phyloP scores from a whole-genome alignment of 805 yeast genomes.

The Clavispora phyllophila region DNA sequence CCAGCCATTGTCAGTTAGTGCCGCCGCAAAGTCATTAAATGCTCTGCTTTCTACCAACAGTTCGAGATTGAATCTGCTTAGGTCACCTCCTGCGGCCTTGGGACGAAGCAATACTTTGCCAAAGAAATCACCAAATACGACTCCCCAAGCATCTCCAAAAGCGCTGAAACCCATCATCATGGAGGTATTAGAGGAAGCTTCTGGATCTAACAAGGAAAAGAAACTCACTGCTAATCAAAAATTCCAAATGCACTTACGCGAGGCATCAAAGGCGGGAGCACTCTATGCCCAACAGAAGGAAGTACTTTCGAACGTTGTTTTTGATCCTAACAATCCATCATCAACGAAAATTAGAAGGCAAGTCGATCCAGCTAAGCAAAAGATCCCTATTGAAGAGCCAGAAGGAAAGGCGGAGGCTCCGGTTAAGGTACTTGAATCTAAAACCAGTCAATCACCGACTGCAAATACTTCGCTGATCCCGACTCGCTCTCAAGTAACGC shows the following conservation, averaged over 20 bases:
- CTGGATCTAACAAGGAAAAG: neutral
- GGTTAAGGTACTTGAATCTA: neutral
- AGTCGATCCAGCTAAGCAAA: neutral
- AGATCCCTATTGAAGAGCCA: neutral
- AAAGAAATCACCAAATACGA: slow-evolving; percentile 2
- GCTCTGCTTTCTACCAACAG: neutral
- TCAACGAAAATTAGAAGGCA: slow-evolving; percentile 12
- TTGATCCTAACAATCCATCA: slow-evolving; percentile 36
- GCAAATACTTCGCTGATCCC: neutral
- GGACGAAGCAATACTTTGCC: slow-evolving; percentile 5
- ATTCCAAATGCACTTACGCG: slow-evolving; percentile 33
- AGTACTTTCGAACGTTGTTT: slow-evolving; percentile 29
- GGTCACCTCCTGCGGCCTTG: neutral
- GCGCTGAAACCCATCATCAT: slow-evolving; percentile 3
- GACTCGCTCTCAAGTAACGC: slow-evolving; percentile 14
- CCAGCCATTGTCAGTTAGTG: slow-evolving; percentile 23
- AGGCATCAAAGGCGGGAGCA: slow-evolving; percentile 34
- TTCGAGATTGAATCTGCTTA: neutral
- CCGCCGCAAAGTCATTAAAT: slow-evolving; percentile 19
- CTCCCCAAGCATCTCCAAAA: slow-evolving; percentile 5
- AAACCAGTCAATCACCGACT: no score
- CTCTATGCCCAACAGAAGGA: slow-evolving; percentile 36
- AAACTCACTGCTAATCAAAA: slow-evolving; percentile 35
- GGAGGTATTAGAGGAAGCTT: slow-evolving; percentile 18
- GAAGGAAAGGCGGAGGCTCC: neutral